Conservation (phyloP, 208 protist species). For the Leishmania tarentolae region DNA sequence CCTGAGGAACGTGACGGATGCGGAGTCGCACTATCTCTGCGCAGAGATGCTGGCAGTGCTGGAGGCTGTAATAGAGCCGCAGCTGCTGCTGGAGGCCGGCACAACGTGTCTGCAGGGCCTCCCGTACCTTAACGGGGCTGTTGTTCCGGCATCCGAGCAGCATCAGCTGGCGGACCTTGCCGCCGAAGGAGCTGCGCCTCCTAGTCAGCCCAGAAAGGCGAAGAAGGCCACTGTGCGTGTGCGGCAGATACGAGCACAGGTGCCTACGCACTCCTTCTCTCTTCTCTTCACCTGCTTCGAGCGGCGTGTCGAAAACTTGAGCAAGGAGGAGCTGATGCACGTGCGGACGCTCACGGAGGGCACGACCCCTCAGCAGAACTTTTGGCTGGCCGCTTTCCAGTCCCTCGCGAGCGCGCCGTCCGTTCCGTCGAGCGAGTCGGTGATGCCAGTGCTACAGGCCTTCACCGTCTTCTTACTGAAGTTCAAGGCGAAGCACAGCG, state of each 20-base stretch:
- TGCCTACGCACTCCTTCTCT: slow-evolving; percentile 71
- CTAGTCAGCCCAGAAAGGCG: slow-evolving; percentile 1
- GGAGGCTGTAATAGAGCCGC: slow-evolving; percentile 86
- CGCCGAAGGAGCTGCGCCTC: slow-evolving; percentile 8
- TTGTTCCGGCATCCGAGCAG: slow-evolving; percentile 34
- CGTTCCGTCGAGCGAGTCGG: slow-evolving; percentile 65
- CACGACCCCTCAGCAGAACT: slow-evolving; percentile 60
- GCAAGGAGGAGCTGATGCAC: slow-evolving; percentile 73
- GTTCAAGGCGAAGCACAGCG: slow-evolving; percentile 87
- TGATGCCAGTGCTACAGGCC: slow-evolving; percentile 73
- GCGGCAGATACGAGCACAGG: slow-evolving; percentile 53
- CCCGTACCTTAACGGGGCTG: slow-evolving; percentile 41
- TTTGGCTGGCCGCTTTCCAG: slow-evolving; percentile 84
- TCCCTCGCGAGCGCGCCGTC: slow-evolving; percentile 59
- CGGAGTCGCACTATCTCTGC: slow-evolving; percentile 74
- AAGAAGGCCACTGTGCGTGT: slow-evolving; percentile 19
- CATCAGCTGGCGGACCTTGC: slow-evolving; percentile 27
- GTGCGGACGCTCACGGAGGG: slow-evolving; percentile 67
- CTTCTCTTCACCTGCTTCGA: slow-evolving; percentile 75
- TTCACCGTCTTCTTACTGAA: slow-evolving; percentile 88
- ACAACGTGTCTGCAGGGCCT: slow-evolving; percentile 69
- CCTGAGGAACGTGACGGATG: slow-evolving; percentile 53
- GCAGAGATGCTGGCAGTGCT: slow-evolving; percentile 80
- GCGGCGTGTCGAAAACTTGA: slow-evolving; percentile 64
- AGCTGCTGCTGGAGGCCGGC: slow-evolving; percentile 76